Conservation (phyloP, 148 eudicot species). For the Suaeda aralocaspica region DNA sequence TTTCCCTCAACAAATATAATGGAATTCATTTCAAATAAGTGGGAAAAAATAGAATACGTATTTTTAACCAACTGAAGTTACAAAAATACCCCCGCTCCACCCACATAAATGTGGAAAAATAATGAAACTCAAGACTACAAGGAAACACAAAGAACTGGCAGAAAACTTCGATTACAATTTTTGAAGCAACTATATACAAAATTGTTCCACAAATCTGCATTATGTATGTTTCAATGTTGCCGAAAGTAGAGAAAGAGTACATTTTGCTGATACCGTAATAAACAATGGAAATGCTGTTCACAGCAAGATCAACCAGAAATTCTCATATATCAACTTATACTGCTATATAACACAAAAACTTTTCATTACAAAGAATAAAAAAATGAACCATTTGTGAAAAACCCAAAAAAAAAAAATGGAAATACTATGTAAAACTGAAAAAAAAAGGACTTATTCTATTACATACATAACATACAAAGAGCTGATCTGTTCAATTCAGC, state of each 20-base stretch:
- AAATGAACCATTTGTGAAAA: constrained; percentile 20
- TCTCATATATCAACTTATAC: constrained; percentile 1
- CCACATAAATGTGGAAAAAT: too few species aligned
- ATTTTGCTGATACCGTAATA: too few species aligned
- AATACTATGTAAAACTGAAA: background rate
- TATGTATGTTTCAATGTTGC: background rate
- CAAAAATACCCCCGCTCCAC: too few species aligned
- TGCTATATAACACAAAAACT: background rate
- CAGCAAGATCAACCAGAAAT: constrained; percentile 3
- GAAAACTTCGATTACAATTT: background rate
- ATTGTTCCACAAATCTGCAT: background rate
- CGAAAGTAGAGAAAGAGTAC: too few species aligned
- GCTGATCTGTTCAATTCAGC: constrained; percentile 39
- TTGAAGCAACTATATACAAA: background rate
- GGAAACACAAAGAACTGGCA: too few species aligned
- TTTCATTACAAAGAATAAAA: constrained; percentile 35
- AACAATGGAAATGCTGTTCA: too few species aligned
- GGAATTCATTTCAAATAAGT: too few species aligned
- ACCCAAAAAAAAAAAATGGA: background rate
- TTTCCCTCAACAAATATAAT: too few species aligned
- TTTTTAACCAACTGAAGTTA: too few species aligned
- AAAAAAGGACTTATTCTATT: constrained; percentile 13
- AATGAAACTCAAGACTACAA: too few species aligned
- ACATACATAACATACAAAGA: constrained; percentile 27
- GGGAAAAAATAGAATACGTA: too few species aligned